These are phyloP conservation scores for Fusarium kyushuense DNA, from an alignment of 2,329 filamentous ascomycete species.

Conservation along the genomic window DNA sequence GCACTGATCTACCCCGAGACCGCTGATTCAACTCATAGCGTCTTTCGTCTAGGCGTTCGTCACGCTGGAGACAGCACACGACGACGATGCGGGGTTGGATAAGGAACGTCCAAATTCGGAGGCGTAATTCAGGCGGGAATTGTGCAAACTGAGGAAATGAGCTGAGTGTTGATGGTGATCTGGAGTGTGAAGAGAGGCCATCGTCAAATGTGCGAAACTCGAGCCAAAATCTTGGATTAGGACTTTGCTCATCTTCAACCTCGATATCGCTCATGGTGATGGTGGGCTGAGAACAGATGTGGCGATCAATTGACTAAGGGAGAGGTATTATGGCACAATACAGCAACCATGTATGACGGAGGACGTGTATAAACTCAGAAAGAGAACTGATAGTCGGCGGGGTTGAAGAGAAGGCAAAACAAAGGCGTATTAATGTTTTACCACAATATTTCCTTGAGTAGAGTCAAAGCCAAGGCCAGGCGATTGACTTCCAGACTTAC, in stretches of 20 bases:
- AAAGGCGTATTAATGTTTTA: conserved; percentile 33
- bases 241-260: conserved; percentile 43
- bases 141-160: conserved; percentile 54
- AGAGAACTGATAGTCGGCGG: conserved; percentile 5
- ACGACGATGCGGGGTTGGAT: conserved; percentile 60
- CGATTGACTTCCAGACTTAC: conserved; percentile 35
- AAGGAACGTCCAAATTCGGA: conserved; percentile 61
- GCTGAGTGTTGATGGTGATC: conserved; percentile 30
- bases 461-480: conserved; percentile 28
- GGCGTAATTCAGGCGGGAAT: conserved; percentile 61
- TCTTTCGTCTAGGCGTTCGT: conserved; percentile 47
- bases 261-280: conserved; percentile 42
- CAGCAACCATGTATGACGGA: background rate
- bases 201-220: conserved; percentile 61
- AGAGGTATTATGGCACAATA: background rate
- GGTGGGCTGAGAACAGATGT: background rate
- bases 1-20: conserved; percentile 48
- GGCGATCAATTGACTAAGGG: conserved; percentile 16
- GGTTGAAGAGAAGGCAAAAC: conserved; percentile 23
- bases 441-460: conserved; percentile 8
- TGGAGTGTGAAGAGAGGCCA: conserved; percentile 48
- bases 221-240: conserved; percentile 57
- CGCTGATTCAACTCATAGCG: conserved; percentile 47
- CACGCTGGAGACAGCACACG: conserved; percentile 57
- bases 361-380: background rate